Evolutionary conservation across 2,329 filamentous ascomycete species (phyloP).

Genomic region (Colletotrichum filicis): DNA sequence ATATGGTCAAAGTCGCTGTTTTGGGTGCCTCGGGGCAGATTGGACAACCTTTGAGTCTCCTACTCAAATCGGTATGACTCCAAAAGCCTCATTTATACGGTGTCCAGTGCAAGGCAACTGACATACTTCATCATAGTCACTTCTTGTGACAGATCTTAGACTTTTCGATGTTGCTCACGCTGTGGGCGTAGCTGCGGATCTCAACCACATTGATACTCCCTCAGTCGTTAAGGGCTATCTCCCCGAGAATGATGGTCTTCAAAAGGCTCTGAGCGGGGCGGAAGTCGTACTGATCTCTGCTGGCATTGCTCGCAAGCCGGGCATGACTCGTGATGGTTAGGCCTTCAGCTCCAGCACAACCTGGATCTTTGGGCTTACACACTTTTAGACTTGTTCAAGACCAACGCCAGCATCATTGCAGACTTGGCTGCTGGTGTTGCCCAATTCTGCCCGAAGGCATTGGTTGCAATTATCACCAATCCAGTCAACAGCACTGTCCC

Average conservation of each 20-base stretch:
- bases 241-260: constrained; percentile 70
- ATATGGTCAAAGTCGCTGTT: constrained; percentile 15
- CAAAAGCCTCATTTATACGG: background rate
- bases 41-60: constrained; percentile 19
- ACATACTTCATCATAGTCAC: background rate
- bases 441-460: background rate
- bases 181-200: constrained; percentile 78
- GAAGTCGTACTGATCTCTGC: constrained; percentile 83
- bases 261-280: constrained; percentile 71
- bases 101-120: background rate
- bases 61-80: constrained; percentile 10
- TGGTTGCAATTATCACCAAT: background rate
- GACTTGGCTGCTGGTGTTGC: background rate
- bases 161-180: constrained; percentile 35
- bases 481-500: background rate
- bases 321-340: constrained; percentile 77
- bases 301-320: constrained; percentile 80
- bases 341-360: constrained; percentile 60
- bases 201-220: constrained; percentile 84
- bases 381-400: background rate
- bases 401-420: background rate
- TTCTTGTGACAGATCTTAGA: constrained; percentile 13
- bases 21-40: constrained; percentile 24
- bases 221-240: constrained; percentile 78
- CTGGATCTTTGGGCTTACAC: constrained; percentile 55